Conservation (phyloP, 768 basidiomycete genomes). For the Termitomyces sp. region DNA sequence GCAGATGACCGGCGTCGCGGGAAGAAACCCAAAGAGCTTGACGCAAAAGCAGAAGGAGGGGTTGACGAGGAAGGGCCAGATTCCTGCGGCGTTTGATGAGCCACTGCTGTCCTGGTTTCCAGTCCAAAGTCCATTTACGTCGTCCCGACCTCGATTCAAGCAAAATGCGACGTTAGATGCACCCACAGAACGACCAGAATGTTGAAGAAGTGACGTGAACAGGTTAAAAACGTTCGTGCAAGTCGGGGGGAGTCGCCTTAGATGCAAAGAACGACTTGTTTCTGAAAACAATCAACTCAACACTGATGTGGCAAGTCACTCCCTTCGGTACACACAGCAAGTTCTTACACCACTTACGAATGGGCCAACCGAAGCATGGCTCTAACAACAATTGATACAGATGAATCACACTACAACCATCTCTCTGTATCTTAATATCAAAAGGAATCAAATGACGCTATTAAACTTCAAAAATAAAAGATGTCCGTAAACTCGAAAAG, state of each 20-base stretch:
- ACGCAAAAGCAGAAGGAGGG: constrained; percentile 20
- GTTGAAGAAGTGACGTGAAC: neutral
- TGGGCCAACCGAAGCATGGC: neutral
- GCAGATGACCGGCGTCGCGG: constrained; percentile 69
- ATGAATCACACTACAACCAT: constrained; percentile 7
- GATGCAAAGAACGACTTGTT: constrained; percentile 11
- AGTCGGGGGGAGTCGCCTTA: constrained; percentile 9
- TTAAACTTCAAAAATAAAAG: constrained; percentile 10
- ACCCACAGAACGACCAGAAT: neutral
- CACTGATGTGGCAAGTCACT: constrained; percentile 13
- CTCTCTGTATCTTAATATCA: neutral
- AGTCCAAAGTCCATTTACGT: constrained; percentile 33
- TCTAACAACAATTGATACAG: neutral
- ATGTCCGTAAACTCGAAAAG: constrained; percentile 22
- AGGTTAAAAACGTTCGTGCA: neutral
- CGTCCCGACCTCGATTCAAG: neutral
- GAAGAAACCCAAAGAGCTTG: constrained; percentile 25
- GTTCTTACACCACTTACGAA: neutral
- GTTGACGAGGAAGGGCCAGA: constrained; percentile 29
- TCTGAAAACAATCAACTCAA: constrained; percentile 16
- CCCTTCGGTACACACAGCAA: neutral
- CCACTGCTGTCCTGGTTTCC: constrained; percentile 24
- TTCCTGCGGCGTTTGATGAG: constrained; percentile 25
- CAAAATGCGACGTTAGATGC: neutral
- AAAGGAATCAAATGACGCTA: constrained; percentile 5